Conservation (phyloP, 2,329 filamentous ascomycete genomes). For the Cadophora luteo-olivacea region DNA sequence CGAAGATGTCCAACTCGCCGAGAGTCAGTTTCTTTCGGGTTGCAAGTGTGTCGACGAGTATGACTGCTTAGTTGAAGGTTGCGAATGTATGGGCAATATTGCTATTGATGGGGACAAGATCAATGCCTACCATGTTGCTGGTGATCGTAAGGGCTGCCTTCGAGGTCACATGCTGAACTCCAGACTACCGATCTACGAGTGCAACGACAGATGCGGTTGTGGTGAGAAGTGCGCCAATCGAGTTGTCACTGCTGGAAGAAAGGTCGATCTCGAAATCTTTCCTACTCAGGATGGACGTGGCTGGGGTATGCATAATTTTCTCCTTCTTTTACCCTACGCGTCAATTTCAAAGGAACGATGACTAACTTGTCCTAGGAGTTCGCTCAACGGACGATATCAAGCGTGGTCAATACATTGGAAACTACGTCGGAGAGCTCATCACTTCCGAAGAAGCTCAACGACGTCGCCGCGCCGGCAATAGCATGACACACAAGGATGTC, state of each 20-base stretch:
- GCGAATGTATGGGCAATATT: neutral
- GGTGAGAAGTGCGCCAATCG: conserved; percentile 71
- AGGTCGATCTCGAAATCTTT: conserved; percentile 77
- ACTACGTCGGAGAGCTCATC: conserved; percentile 77
- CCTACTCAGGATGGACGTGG: conserved; percentile 71
- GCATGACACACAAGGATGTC: conserved; percentile 71
- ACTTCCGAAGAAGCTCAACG: conserved; percentile 67
- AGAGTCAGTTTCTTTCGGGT: conserved; percentile 68
- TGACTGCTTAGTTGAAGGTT: conserved; percentile 63
- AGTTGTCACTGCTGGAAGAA: conserved; percentile 76
- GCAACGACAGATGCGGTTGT: conserved; percentile 75
- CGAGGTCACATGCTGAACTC: conserved; percentile 59
- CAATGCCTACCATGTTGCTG: conserved; percentile 65
- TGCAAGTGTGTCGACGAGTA: conserved; percentile 72
- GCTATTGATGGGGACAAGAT: conserved; percentile 49
- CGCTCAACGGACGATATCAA: conserved; percentile 57
- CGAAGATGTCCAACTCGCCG: conserved; percentile 64
- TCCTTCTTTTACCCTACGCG: neutral
- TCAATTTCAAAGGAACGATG: neutral
- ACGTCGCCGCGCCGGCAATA: conserved; percentile 62
- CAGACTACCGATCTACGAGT: conserved; percentile 77
- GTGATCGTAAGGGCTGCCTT: conserved; percentile 58
- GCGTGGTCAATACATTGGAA: conserved; percentile 79
- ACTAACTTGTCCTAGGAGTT: conserved; percentile 15
- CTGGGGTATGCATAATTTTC: conserved; percentile 64